A percentile compares a stretch with the other conserved stretches of the same genome.
Conservation (phyloP, 177 flowering plant species). For the Vitis hybrid region DNA sequence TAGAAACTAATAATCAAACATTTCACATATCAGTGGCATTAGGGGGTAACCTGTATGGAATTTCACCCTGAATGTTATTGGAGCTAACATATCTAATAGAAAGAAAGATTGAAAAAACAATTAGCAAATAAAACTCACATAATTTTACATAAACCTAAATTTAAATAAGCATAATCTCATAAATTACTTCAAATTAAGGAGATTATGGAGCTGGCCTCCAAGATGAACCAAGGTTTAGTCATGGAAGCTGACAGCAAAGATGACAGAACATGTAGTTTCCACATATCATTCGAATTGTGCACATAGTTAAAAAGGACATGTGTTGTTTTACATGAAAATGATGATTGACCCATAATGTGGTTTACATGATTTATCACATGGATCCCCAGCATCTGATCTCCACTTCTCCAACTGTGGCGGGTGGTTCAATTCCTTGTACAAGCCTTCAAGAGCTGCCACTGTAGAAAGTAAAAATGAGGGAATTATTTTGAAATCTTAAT, state of each 20-base stretch:
- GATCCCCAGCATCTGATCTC: conserved; percentile 63
- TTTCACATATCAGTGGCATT: conserved; percentile 72
- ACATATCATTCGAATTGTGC: no score
- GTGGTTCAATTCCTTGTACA: conserved; percentile 47
- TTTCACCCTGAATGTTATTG: conserved; percentile 62
- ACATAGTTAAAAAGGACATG: background rate
- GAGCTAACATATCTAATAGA: conserved; percentile 62
- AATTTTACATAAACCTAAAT: background rate
- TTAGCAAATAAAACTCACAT: background rate
- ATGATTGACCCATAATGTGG: conserved; percentile 63
- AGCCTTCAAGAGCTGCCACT: conserved; percentile 58
- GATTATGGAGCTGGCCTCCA: conserved; percentile 47
- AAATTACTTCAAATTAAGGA: conserved; percentile 58
- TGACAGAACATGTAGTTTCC: background rate
- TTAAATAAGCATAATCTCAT: conserved; percentile 24
- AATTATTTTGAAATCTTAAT: no score
- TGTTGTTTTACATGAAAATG: conserved; percentile 47
- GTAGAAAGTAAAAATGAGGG: conserved; percentile 17
- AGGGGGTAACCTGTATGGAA: conserved; percentile 64
- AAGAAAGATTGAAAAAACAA: background rate
- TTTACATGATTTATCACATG: conserved; percentile 70
- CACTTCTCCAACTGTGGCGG: conserved; percentile 62
- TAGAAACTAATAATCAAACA: background rate
- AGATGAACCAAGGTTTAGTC: conserved; percentile 50
- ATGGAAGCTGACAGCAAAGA: conserved; percentile 51